Evolutionary conservation across 2,329 filamentous ascomycete species (phyloP).

Genomic region (Trichoderma arundinaceum): DNA sequence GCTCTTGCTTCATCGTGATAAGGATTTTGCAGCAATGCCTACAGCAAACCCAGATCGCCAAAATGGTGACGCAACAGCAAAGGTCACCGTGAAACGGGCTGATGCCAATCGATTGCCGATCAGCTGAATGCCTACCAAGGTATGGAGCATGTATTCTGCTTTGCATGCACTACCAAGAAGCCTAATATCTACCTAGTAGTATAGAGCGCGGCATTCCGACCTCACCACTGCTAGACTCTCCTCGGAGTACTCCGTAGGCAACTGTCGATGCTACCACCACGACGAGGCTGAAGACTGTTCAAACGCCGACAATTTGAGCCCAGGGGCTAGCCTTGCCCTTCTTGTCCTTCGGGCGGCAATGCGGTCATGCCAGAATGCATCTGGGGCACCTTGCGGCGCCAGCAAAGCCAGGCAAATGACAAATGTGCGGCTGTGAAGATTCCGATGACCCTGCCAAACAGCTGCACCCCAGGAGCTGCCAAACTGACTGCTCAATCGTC

Average conservation of each 20-base stretch:
- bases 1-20: background rate
- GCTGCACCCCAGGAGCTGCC: slow-evolving; percentile 15
- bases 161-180: no score
- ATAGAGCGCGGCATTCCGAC: background rate
- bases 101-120: background rate
- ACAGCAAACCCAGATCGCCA: background rate
- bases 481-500: background rate
- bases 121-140: background rate
- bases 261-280: no score
- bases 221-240: background rate
- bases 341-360: background rate
- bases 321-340: slow-evolving; percentile 14
- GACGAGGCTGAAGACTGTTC: slow-evolving; percentile 13
- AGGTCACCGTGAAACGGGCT: background rate
- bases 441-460: background rate
- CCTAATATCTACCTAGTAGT: no score
- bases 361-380: slow-evolving; percentile 1
- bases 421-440: background rate
- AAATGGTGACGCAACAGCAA: no score
- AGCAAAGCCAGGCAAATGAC: background rate
- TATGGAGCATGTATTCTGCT: no score
- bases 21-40: background rate
- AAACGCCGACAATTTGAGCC: slow-evolving; percentile 7
- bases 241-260: background rate
- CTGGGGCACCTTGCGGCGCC: background rate